These are phyloP conservation scores for Panaeolus papilionaceus DNA, from an alignment of 768 basidiomycete species.

Conservation along the genomic window DNA sequence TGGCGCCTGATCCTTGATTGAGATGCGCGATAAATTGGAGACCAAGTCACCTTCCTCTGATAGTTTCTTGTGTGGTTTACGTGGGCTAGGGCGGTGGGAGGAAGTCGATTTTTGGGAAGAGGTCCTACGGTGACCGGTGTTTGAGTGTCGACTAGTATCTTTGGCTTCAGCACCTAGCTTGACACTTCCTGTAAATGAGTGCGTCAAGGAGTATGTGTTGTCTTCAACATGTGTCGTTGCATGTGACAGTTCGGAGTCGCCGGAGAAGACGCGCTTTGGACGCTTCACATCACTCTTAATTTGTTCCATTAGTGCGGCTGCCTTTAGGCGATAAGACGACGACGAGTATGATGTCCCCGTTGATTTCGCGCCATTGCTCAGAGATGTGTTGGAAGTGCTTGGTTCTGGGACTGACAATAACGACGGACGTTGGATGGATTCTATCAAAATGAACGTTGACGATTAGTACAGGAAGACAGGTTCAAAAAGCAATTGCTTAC, in stretches of 20 bases:
- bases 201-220: constrained; percentile 28
- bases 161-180: constrained; percentile 27
- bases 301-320: constrained; percentile 83
- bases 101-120: constrained; percentile 38
- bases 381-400: constrained; percentile 34
- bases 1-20: constrained; percentile 32
- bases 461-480: neutral
- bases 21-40: constrained; percentile 33
- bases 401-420: constrained; percentile 41
- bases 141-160: constrained; percentile 38
- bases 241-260: constrained; percentile 63
- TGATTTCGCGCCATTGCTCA: constrained; percentile 36
- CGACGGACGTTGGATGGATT: constrained; percentile 37
- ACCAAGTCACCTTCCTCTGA: constrained; percentile 30
- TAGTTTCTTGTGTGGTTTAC: constrained; percentile 27
- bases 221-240: constrained; percentile 42
- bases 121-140: constrained; percentile 36
- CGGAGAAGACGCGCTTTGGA: constrained; percentile 74
- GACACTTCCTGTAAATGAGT: constrained; percentile 24
- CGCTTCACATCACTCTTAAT: constrained; percentile 82
- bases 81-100: constrained; percentile 33
- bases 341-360: constrained; percentile 57
- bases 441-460: constrained; percentile 25
- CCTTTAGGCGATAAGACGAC: constrained; percentile 74
- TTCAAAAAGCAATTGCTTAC: constrained; percentile 14